These are phyloP conservation scores for Pistacia integerrima DNA, from an alignment of 345 rosid species.

Conservation along the genomic window DNA sequence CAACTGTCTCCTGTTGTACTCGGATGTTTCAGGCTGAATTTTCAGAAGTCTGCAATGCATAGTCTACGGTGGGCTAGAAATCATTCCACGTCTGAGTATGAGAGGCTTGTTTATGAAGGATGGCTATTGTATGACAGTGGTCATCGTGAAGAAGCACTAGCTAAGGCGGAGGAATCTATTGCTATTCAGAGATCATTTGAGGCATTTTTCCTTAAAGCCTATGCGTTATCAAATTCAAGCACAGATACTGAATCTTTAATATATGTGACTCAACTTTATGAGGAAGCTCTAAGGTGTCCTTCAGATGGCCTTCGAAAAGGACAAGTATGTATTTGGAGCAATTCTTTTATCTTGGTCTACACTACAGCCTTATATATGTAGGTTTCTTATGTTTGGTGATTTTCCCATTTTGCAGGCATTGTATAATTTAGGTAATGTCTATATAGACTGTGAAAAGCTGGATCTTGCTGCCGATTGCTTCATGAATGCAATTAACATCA, in stretches of 20 bases:
- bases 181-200: conserved; percentile 90
- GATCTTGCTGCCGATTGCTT: conserved; percentile 91
- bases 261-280: conserved; percentile 75
- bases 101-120: conserved; percentile 94
- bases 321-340: conserved; percentile 54
- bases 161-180: conserved; percentile 90
- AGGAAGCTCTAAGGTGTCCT: conserved; percentile 94
- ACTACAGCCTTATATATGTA: neutral
- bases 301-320: conserved; percentile 99
- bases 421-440: conserved; percentile 85
- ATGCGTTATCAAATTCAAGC: conserved; percentile 74
- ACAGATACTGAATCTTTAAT: conserved; percentile 65
- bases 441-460: conserved; percentile 83
- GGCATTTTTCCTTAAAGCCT: conserved; percentile 97
- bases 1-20: conserved; percentile 11
- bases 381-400: conserved; percentile 1
- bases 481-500: conserved; percentile 85
- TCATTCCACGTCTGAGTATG: conserved; percentile 74
- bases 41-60: conserved; percentile 95
- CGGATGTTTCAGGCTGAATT: conserved; percentile 64
- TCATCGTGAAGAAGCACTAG: conserved; percentile 91
- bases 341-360: conserved; percentile 1
- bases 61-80: conserved; percentile 87
- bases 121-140: conserved; percentile 96
- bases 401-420: conserved; percentile 63